Percentiles rank a stretch among this genome's conserved stretches.
Evolutionary conservation across 2,329 filamentous ascomycete genomes (phyloP).

Genomic region (Xylariaceae sp.): DNA sequence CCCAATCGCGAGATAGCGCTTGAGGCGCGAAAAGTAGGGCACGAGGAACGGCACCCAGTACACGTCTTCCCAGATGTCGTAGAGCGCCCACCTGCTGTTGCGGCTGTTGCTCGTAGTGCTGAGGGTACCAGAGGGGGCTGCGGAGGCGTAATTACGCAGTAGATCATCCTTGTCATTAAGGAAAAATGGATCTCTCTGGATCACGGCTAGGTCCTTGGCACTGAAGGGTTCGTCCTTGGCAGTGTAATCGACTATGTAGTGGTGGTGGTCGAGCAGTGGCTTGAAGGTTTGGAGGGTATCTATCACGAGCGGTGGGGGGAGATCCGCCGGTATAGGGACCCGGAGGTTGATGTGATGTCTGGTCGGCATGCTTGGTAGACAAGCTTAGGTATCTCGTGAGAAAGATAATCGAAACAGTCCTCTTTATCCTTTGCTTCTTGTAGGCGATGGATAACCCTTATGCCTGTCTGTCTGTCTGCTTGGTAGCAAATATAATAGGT

Average conservation of each 20-base stretch:
- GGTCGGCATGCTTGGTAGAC: slow-evolving; percentile 11
- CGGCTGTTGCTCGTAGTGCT: neutral
- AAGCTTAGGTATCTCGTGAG: too few species aligned
- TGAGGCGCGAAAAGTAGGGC: slow-evolving; percentile 25
- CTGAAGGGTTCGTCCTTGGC: slow-evolving; percentile 5
- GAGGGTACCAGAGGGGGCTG: neutral
- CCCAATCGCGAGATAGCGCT: slow-evolving; percentile 23
- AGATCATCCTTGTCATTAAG: slow-evolving; percentile 5
- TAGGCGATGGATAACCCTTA: too few species aligned
- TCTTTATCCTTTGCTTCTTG: too few species aligned
- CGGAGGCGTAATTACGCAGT: neutral
- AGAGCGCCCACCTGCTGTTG: slow-evolving; percentile 15
- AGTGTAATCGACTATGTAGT: slow-evolving; percentile 17
- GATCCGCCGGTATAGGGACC: slow-evolving; percentile 12
- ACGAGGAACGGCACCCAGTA: slow-evolving; percentile 24
- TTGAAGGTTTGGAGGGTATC: slow-evolving; percentile 22
- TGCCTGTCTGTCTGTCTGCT: too few species aligned
- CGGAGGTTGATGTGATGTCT: slow-evolving; percentile 11
- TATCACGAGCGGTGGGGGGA: slow-evolving; percentile 11
- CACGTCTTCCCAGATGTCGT: slow-evolving; percentile 24
- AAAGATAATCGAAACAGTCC: too few species aligned
- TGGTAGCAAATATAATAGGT: too few species aligned
- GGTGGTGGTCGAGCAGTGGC: slow-evolving; percentile 20
- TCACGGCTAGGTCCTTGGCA: slow-evolving; percentile 5
- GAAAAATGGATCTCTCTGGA: slow-evolving; percentile 22